Conservation (phyloP, 495 filamentous ascomycete species). For the Glonium stellatum region DNA sequence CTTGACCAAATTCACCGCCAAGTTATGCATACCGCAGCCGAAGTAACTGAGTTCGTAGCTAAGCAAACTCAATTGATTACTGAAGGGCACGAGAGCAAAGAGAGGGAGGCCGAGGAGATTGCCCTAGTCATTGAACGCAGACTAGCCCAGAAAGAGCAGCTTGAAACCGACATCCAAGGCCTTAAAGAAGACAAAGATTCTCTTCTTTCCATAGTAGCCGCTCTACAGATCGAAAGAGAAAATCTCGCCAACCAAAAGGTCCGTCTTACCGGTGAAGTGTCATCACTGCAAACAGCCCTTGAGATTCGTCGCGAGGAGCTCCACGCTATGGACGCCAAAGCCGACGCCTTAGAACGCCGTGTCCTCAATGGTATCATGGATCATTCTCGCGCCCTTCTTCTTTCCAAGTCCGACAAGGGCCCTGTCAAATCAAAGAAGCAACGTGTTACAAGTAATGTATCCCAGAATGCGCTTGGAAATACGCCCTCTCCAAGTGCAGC, state of each 20-base stretch:
- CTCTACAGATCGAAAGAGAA: slow-evolving; percentile 41
- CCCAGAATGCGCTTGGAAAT: slow-evolving; percentile 40
- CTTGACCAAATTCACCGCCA: slow-evolving; percentile 86
- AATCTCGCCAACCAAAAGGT: slow-evolving; percentile 64
- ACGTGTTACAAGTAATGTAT: slow-evolving; percentile 53
- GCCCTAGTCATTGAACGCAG: slow-evolving; percentile 72
- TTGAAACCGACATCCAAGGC: slow-evolving; percentile 62
- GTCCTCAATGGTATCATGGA: slow-evolving; percentile 94
- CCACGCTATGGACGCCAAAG: slow-evolving; percentile 76
- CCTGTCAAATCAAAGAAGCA: slow-evolving; percentile 53
- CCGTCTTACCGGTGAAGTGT: slow-evolving; percentile 72
- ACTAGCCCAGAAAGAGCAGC: slow-evolving; percentile 66
- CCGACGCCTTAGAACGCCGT: slow-evolving; percentile 78
- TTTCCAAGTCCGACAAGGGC: slow-evolving; percentile 43
- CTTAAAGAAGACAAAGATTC: slow-evolving; percentile 56
- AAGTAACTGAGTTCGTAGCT: slow-evolving; percentile 78
- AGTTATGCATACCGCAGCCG: slow-evolving; percentile 76
- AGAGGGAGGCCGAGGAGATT: slow-evolving; percentile 74
- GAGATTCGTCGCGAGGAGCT: slow-evolving; percentile 85
- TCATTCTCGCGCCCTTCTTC: slow-evolving; percentile 78
- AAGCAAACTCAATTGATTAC: slow-evolving; percentile 70
- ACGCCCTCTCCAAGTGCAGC: slow-evolving; percentile 33
- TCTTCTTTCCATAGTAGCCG: slow-evolving; percentile 32
- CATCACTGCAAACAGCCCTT: slow-evolving; percentile 80
- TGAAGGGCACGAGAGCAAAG: slow-evolving; percentile 71